Conservation (phyloP, 345 rosid species). For the Dovyalis caffra region DNA sequence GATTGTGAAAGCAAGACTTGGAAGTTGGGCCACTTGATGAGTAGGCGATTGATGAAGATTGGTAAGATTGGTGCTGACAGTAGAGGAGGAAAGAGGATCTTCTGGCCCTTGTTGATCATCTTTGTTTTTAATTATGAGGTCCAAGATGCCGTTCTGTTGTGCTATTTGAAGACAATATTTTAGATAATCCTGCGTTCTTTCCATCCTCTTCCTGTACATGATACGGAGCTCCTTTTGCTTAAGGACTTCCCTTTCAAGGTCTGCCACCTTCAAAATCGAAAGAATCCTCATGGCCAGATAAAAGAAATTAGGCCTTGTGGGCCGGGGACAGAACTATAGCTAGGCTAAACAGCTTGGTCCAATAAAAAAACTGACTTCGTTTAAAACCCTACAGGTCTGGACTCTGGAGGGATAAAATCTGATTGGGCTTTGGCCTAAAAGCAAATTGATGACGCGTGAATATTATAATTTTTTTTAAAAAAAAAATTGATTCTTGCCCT, state of each 20-base stretch:
- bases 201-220: constrained; percentile 45
- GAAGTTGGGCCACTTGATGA: constrained; percentile 6
- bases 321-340: background rate
- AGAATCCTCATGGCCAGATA: background rate
- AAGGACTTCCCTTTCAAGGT: constrained; percentile 38
- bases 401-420: too few species aligned
- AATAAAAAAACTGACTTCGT: too few species aligned
- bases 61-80: background rate
- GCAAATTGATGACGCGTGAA: too few species aligned
- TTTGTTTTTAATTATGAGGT: constrained; percentile 32
- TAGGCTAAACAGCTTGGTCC: too few species aligned
- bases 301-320: too few species aligned
- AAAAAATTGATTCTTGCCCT: too few species aligned
- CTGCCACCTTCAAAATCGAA: constrained; percentile 32
- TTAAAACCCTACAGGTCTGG: too few species aligned
- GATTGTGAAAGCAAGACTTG: constrained; percentile 21
- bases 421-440: too few species aligned
- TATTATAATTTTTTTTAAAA: too few species aligned
- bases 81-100: constrained; percentile 15
- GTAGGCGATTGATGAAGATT: constrained; percentile 18
- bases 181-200: constrained; percentile 53
- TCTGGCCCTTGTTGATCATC: constrained; percentile 13
- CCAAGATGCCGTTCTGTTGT: constrained; percentile 51
- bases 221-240: constrained; percentile 42
- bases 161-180: constrained; percentile 60